phyloP scores from a whole-genome alignment of 495 filamentous ascomycete species.

The Tuber microsphaerosporum region DNA sequence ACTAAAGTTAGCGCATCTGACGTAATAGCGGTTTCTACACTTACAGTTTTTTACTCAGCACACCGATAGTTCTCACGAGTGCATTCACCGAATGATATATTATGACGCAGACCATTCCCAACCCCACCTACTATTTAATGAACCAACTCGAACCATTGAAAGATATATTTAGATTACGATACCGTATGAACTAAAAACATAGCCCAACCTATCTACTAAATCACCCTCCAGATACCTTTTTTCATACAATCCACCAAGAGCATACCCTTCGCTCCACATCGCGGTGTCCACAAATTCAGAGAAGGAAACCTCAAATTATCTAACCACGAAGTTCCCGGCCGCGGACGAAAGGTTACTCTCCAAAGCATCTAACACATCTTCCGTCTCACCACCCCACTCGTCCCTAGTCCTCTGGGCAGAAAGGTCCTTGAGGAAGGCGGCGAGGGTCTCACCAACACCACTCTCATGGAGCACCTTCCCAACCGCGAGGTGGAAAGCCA shows the following conservation, averaged over 20 bases:
- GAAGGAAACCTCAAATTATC: not conserved
- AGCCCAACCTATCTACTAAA: not conserved
- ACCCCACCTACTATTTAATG: not conserved
- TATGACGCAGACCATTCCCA: not conserved
- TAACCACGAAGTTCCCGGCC: not conserved
- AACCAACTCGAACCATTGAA: not conserved
- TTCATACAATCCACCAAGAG: not conserved
- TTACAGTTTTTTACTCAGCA: not conserved
- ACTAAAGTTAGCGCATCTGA: not conserved
- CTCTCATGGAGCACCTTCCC: not conserved
- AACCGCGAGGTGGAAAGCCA: conserved; percentile 3
- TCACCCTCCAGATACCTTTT: not conserved
- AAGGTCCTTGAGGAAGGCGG: not conserved
- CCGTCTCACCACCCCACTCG: not conserved
- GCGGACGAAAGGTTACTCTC: not conserved
- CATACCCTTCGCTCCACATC: not conserved
- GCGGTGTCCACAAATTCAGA: not conserved
- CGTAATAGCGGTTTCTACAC: not conserved
- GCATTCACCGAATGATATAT: not conserved
- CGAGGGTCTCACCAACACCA: not conserved
- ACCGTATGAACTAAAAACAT: not conserved
- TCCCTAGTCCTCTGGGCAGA: not conserved
- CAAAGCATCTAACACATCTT: not conserved
- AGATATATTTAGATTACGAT: not conserved
- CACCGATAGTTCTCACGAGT: not conserved